Evolutionary conservation across 1,284 basidiomycete genomes (phyloP).

Genomic region (Cryptococcus amylolentus): DNA sequence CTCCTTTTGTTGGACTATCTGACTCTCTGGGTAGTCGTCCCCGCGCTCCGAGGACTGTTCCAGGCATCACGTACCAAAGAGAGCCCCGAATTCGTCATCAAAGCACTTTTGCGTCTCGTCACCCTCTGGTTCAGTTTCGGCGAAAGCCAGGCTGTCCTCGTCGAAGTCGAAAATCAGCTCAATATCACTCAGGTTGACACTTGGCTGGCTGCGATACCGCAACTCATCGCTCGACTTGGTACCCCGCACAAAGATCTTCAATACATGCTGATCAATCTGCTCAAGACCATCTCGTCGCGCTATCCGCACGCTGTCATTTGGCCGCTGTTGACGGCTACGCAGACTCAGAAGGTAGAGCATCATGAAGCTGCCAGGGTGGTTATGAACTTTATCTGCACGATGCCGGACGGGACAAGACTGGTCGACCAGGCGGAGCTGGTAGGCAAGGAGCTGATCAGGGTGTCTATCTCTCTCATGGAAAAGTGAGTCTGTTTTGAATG

Average conservation of each 20-base stretch:
- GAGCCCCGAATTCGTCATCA: constrained; percentile 38
- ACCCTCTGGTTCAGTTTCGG: constrained; percentile 99
- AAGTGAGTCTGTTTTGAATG: constrained; percentile 17
- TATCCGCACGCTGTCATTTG: constrained; percentile 46
- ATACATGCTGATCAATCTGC: constrained; percentile 31
- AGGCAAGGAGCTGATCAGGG: constrained; percentile 38
- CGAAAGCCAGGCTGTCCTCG: constrained; percentile 72
- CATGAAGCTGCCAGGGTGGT: constrained; percentile 38
- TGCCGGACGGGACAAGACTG: constrained; percentile 31
- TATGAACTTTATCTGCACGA: constrained; percentile 40
- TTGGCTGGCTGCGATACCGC: constrained; percentile 43
- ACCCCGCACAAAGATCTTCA: constrained; percentile 35
- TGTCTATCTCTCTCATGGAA: constrained; percentile 36
- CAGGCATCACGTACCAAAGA: constrained; percentile 30
- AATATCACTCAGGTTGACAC: constrained; percentile 23
- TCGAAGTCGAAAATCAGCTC: constrained; percentile 36
- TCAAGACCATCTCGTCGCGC: constrained; percentile 36
- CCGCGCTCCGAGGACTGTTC: constrained; percentile 40
- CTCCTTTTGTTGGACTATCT: neutral
- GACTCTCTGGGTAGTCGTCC: constrained; percentile 26
- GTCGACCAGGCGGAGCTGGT: constrained; percentile 41
- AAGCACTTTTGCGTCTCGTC: constrained; percentile 86
- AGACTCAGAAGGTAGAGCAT: constrained; percentile 38
- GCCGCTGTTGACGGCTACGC: constrained; percentile 43
- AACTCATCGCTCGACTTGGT: constrained; percentile 44